phyloP scores from a whole-genome alignment of 2,329 filamentous ascomycete genomes.

The Acrodontium crateriforme region DNA sequence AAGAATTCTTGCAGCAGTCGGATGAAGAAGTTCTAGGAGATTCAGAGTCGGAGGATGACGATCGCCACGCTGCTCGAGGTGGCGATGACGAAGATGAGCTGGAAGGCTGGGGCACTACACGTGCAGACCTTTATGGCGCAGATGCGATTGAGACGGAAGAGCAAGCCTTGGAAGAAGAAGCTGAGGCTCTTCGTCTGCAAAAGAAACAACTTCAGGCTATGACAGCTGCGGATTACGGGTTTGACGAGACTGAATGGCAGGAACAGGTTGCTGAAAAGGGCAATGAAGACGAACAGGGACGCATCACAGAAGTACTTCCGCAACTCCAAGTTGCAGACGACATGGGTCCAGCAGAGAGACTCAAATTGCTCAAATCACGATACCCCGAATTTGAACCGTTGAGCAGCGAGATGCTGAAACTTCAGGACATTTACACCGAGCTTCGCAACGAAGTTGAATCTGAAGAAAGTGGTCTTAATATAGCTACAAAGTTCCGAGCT shows the following conservation, averaged over 20 bases:
- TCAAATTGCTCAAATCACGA: conserved; percentile 60
- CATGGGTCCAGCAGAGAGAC: conserved; percentile 60
- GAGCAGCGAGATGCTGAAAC: conserved; percentile 60
- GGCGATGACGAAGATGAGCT: conserved; percentile 50
- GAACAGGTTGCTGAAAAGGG: conserved; percentile 33
- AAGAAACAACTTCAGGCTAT: conserved; percentile 83
- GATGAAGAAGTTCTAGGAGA: conserved; percentile 51
- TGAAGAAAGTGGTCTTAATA: conserved; percentile 6
- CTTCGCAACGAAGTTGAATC: conserved; percentile 7
- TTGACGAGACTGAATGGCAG: conserved; percentile 80
- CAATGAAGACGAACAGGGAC: conserved; percentile 34
- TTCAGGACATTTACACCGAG: conserved; percentile 36
- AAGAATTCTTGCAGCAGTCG: conserved; percentile 42
- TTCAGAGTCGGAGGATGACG: conserved; percentile 29
- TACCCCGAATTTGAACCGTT: conserved; percentile 90
- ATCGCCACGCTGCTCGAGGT: conserved; percentile 54
- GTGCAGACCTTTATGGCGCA: conserved; percentile 84
- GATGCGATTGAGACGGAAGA: conserved; percentile 59
- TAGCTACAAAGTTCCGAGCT: conserved; percentile 56
- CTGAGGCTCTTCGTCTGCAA: conserved; percentile 74
- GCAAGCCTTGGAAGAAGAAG: conserved; percentile 79
- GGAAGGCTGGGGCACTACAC: conserved; percentile 75
- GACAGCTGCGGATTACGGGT: conserved; percentile 83
- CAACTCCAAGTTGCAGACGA: conserved; percentile 68
- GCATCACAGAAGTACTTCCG: conserved; percentile 77